These are phyloP conservation scores for Arachnomyces sp. DNA, from an alignment of 2,329 filamentous ascomycete genomes.

Conservation along the genomic window DNA sequence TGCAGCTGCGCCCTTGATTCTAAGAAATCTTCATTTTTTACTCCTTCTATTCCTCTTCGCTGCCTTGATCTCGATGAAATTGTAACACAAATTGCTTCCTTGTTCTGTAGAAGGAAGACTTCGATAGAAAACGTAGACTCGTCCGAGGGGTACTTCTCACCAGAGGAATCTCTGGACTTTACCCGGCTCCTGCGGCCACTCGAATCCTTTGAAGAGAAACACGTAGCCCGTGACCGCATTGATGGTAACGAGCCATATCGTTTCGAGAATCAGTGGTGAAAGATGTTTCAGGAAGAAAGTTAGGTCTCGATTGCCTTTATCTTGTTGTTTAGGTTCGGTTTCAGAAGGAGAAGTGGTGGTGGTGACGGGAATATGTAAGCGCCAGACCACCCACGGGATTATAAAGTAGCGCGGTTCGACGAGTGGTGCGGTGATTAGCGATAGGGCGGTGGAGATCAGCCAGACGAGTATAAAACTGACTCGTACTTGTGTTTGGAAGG, in stretches of 20 bases:
- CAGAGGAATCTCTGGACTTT: constrained; percentile 54
- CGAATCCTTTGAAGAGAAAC: constrained; percentile 49
- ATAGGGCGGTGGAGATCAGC: constrained; percentile 64
- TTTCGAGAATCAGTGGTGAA: constrained; percentile 40
- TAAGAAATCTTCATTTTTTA: too few relatives aligned
- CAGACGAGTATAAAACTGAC: constrained; percentile 52
- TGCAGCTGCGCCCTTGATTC: too few relatives aligned
- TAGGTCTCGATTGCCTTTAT: constrained; percentile 13
- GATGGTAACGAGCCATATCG: constrained; percentile 48
- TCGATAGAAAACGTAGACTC: too few relatives aligned
- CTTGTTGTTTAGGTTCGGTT: constrained; percentile 17
- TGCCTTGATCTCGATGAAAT: constrained; percentile 21
- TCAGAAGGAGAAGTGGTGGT: constrained; percentile 21
- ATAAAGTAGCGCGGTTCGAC: constrained; percentile 97
- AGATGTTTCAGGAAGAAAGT: constrained; percentile 17
- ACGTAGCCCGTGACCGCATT: constrained; percentile 46
- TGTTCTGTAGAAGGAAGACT: too few relatives aligned
- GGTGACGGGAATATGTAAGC: constrained; percentile 60
- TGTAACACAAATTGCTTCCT: too few relatives aligned
- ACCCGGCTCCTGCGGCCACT: constrained; percentile 51
- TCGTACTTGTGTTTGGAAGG: constrained; percentile 22
- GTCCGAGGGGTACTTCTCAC: constrained; percentile 22
- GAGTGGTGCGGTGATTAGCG: constrained; percentile 77
- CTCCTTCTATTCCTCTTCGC: too few relatives aligned
- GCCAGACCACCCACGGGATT: constrained; percentile 88